Base-by-base conservation (phyloP, 257 asterid species). In the Rubia yunnanensis region DNA sequence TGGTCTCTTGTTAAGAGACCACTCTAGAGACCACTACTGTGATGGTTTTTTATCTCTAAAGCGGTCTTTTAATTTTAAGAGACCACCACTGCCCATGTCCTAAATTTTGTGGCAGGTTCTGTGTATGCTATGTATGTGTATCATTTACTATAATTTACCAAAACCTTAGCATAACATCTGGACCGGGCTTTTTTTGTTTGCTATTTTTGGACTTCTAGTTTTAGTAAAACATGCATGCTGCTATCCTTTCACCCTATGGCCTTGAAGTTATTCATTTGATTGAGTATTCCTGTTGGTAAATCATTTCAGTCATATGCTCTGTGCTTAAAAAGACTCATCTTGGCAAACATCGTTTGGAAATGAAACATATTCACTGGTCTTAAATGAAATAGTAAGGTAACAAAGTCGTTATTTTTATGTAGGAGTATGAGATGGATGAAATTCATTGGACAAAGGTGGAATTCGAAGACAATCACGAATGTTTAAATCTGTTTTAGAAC, bases 401-500 rank as follows among this genome's bases (percentile, higher is more conserved):
- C 13, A 24, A 52, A 34, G 20, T 2, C 36, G 5, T 39, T 38
- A 1, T 64, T 28, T 60, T 15, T 44, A 61, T 73, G 68, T 87
- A 94, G 99, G 97, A 86, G 83, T 94, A 84, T 57, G 91, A 83
- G 73, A 72, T 77, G 76, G 99, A 94, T 65, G 99, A 97, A 59
- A 77, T 94, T 74, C 94, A 86, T 63, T 80, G 91, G 84, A 81
- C 84, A 74, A 94, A 81, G 74, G 79, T 94, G 60, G 87, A 84
- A 56, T 94, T 94, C 71, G 86, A 78, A 71, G 99, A 90, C 87
- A 94, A 94, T 71, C 86, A 85, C 77, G 92, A 81, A 2, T 81
- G 97, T 72, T 74, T 94, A 82, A 82, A 94, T 74, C 95, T 94
- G 63, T 84, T 90, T 39, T 97, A 94, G 85, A 91, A 82, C 88